Conservation (phyloP, 2,329 filamentous ascomycete species). For the Celoporthe dispersa region DNA sequence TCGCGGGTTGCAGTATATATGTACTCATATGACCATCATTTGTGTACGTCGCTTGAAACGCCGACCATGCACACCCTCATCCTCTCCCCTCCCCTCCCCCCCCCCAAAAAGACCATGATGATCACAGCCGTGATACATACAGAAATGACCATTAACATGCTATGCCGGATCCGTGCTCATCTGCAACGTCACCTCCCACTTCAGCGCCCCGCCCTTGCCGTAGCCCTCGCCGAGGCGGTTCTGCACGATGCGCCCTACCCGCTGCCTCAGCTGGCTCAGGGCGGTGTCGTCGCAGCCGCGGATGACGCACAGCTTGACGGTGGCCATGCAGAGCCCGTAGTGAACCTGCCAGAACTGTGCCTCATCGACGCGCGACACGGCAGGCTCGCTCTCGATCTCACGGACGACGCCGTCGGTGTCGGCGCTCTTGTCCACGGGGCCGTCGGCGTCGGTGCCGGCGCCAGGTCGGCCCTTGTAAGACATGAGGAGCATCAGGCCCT, state of each 20-base stretch:
- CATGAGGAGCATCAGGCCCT: slow-evolving; percentile 96
- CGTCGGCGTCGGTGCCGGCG: slow-evolving; percentile 12
- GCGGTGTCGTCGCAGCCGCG: slow-evolving; percentile 70
- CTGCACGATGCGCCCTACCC: slow-evolving; percentile 77
- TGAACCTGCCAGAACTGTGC: slow-evolving; percentile 99
- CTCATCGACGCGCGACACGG: slow-evolving; percentile 79
- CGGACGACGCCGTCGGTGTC: slow-evolving; percentile 71
- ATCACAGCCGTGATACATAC: slow-evolving; percentile 1
- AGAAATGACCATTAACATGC: neutral
- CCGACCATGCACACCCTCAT: neutral
- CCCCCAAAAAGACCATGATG: neutral
- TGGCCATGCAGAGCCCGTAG: slow-evolving; percentile 95
- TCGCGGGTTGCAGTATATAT: neutral
- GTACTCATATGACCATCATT: neutral
- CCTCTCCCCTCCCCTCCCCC: no score
- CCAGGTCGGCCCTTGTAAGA: slow-evolving; percentile 64
- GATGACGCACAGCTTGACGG: slow-evolving; percentile 76
- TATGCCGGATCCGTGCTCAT: slow-evolving; percentile 53
- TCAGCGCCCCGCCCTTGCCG: slow-evolving; percentile 74
- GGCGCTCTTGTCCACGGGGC: slow-evolving; percentile 41
- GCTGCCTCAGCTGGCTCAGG: slow-evolving; percentile 73
- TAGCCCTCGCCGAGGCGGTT: slow-evolving; percentile 88
- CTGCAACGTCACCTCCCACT: slow-evolving; percentile 94
- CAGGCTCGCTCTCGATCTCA: slow-evolving; percentile 82
- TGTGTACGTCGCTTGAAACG: neutral